Percentiles rank a stretch among this genome's conserved stretches.
Evolutionary conservation across 345 rosid species (phyloP).

Genomic region (Gynandropsis gynandra): DNA sequence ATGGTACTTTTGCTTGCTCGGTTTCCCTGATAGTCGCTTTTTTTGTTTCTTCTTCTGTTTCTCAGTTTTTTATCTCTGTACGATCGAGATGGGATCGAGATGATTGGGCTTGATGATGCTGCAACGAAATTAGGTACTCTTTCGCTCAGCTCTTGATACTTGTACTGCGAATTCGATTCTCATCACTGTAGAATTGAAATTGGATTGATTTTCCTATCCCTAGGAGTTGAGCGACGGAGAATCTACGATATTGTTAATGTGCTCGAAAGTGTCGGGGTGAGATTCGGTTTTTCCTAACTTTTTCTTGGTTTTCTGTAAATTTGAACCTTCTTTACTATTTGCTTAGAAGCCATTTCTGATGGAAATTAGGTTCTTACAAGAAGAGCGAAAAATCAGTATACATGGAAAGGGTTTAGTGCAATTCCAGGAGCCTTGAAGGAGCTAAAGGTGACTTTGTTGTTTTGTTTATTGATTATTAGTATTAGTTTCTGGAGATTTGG

Average conservation of each 20-base stretch:
- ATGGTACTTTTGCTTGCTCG: background rate
- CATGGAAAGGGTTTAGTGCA: conserved; percentile 75
- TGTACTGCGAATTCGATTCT: background rate
- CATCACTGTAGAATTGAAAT: background rate
- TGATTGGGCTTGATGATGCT: conserved; percentile 79
- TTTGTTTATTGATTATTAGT: background rate
- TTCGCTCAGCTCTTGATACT: background rate
- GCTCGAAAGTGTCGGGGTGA: conserved; percentile 82
- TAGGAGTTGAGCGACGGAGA: conserved; percentile 85
- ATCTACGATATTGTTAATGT: conserved; percentile 88
- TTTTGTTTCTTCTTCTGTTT: background rate
- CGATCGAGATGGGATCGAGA: conserved; percentile 53
- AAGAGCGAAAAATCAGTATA: conserved; percentile 65
- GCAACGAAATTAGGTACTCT: conserved; percentile 55
- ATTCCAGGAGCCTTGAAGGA: conserved; percentile 56
- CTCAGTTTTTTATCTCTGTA: conserved; percentile 71
- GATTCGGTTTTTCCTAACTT: conserved; percentile 15
- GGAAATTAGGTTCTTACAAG: conserved; percentile 52
- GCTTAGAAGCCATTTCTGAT: background rate
- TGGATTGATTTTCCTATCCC: background rate
- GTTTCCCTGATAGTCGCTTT: conserved; percentile 2
- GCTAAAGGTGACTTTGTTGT: conserved; percentile 37
- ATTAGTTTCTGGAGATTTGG: conserved; percentile 15
- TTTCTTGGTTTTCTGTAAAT: background rate
- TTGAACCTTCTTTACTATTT: background rate